Percentiles rank a stretch among this genome's conserved stretches.
Evolutionary conservation across 2,329 filamentous ascomycete species (phyloP).

Genomic region (Xylaria sp.): DNA sequence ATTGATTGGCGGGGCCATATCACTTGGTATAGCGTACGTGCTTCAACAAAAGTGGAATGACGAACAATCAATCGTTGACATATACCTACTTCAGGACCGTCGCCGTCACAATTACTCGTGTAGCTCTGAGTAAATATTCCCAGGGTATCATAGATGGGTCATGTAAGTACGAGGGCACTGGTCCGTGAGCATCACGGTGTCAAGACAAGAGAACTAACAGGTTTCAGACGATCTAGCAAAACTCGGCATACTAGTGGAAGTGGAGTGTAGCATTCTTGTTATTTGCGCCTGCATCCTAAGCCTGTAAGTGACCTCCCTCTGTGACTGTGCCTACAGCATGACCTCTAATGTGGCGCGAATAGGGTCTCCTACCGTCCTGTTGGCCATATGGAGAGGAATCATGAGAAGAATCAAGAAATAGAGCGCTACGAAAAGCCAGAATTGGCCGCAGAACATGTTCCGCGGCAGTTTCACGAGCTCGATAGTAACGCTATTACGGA

Average conservation of each 20-base stretch:
- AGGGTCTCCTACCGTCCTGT: conserved; percentile 3
- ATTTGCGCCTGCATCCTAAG: conserved; percentile 12
- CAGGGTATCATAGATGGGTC: background rate
- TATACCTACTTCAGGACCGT: background rate
- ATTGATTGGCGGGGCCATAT: background rate
- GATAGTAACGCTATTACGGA: conserved; percentile 10
- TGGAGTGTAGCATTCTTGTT: conserved; percentile 4
- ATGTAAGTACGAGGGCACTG: background rate
- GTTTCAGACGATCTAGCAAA: conserved; percentile 14
- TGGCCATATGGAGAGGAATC: background rate
- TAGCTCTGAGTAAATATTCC: background rate
- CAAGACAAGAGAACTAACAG: background rate
- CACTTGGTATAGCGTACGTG: conserved; percentile 1
- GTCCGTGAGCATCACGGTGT: background rate
- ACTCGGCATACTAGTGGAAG: background rate
- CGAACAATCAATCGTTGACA: background rate
- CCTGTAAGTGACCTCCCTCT: background rate
- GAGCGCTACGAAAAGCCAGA: conserved; percentile 20
- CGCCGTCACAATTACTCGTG: background rate
- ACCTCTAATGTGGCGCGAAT: background rate
- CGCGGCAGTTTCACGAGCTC: conserved; percentile 2
- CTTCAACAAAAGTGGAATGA: background rate
- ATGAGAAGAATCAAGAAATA: background rate
- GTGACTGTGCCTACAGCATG: background rate
- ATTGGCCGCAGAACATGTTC: conserved; percentile 9